Percentiles rank a stretch among this genome's conserved stretches.
These are phyloP conservation scores for Nicotiana knightiana DNA, from an alignment of 257 asterid species.

Conservation along the genomic window DNA sequence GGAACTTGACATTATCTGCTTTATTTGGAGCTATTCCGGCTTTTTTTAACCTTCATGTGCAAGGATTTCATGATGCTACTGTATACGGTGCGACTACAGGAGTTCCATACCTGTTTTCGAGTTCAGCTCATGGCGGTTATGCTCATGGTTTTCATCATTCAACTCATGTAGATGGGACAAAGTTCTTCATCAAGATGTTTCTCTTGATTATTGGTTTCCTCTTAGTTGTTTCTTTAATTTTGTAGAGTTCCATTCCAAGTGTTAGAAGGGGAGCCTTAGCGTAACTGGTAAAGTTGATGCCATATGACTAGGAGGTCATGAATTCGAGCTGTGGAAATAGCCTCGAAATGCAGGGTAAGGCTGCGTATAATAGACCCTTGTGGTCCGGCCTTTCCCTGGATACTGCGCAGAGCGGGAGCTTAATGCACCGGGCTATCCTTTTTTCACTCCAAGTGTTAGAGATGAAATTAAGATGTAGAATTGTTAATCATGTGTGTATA, in stretches of 20 bases:
- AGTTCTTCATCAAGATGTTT: slow-evolving; percentile 41
- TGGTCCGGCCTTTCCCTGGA: too few relatives aligned
- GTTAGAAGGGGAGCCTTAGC: too few relatives aligned
- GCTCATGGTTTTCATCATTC: slow-evolving; percentile 63
- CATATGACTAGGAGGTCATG: too few relatives aligned
- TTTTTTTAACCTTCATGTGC: slow-evolving; percentile 57
- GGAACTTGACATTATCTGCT: slow-evolving; percentile 55
- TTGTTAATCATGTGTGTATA: slow-evolving; percentile 29
- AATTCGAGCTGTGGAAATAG: too few relatives aligned
- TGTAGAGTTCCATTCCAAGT: neutral
- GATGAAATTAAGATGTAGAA: slow-evolving; percentile 6
- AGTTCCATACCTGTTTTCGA: slow-evolving; percentile 54
- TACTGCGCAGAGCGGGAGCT: too few relatives aligned
- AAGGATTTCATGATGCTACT: slow-evolving; percentile 69
- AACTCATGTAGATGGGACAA: slow-evolving; percentile 47
- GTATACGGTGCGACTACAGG: slow-evolving; percentile 76
- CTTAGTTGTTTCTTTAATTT: slow-evolving; percentile 37
- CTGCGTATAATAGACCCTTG: too few relatives aligned
- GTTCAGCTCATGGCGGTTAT: slow-evolving; percentile 71
- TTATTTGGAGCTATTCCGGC: slow-evolving; percentile 61
- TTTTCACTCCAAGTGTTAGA: neutral
- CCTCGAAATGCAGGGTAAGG: too few relatives aligned
- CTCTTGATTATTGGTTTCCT: slow-evolving; percentile 35
- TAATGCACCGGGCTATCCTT: too few relatives aligned
- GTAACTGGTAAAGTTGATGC: too few relatives aligned